Conservation (phyloP, 2,329 filamentous ascomycete genomes). For the Aspergillus sp. region DNA sequence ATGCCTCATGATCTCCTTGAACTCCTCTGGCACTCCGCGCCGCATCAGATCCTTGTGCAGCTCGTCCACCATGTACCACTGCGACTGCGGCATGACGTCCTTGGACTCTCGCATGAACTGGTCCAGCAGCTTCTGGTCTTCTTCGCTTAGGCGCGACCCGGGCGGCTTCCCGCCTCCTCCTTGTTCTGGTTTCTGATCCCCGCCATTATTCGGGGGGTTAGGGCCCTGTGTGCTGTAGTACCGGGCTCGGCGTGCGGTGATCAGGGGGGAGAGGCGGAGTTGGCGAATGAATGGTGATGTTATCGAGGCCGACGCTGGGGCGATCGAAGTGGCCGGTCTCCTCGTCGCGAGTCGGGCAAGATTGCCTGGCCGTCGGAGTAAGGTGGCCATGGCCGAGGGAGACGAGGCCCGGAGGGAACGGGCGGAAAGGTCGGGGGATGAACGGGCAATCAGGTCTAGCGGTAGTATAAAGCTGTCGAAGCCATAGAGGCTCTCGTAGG, state of each 20-base stretch:
- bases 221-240: constrained; percentile 38
- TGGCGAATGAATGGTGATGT: constrained; percentile 30
- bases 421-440: constrained; percentile 10
- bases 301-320: constrained; percentile 43
- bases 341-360: constrained; percentile 55
- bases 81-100: constrained; percentile 51
- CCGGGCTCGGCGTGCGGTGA: constrained; percentile 25
- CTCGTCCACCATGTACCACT: constrained; percentile 50
- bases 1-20: constrained; percentile 54
- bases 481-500: constrained; percentile 17
- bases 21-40: constrained; percentile 60
- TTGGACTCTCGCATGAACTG: constrained; percentile 48
- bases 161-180: constrained; percentile 25
- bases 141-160: constrained; percentile 39
- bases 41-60: constrained; percentile 55
- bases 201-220: constrained; percentile 33
- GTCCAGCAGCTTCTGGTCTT: constrained; percentile 51
- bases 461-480: constrained; percentile 12
- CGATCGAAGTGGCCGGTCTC: constrained; percentile 45
- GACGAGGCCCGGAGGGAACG: constrained; percentile 22
- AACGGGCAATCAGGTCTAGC: constrained; percentile 16
- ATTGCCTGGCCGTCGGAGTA: constrained; percentile 57
- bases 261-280: constrained; percentile 29
- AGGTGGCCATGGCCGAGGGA: constrained; percentile 52
- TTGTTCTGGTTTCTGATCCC: constrained; percentile 29